These are phyloP conservation scores for Geotrichum klebahnii DNA, from an alignment of 1,139 yeast species.

Conservation along the genomic window DNA sequence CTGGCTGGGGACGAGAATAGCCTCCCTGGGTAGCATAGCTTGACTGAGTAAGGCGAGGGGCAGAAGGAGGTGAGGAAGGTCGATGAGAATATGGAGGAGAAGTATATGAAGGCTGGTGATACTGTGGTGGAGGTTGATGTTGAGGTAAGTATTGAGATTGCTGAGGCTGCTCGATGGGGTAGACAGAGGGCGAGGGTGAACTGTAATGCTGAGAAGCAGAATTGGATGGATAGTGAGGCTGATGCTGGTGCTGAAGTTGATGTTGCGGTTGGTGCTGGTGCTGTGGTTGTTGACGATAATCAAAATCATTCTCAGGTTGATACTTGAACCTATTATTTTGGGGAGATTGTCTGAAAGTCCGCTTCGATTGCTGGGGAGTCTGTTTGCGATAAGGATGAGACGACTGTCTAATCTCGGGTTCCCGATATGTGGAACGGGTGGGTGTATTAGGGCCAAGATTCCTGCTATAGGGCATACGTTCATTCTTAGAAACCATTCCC, in stretches of 20 bases:
- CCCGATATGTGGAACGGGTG: slow-evolving; percentile 7
- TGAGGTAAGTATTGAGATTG: slow-evolving; percentile 5
- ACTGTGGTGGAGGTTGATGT: neutral
- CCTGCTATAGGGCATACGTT: neutral
- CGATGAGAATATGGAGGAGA: neutral
- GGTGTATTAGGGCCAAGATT: slow-evolving; percentile 8
- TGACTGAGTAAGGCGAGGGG: neutral
- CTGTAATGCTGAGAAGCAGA: neutral
- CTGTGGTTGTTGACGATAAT: slow-evolving; percentile 1
- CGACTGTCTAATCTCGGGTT: slow-evolving; percentile 13
- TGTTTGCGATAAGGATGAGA: slow-evolving; percentile 21
- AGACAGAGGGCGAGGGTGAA: neutral
- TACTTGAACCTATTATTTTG: slow-evolving; percentile 14
- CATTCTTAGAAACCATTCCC: neutral
- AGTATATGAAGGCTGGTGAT: neutral
- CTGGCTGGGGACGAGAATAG: neutral
- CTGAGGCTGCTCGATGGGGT: neutral
- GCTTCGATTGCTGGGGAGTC: slow-evolving; percentile 9
- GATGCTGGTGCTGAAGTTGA: neutral
- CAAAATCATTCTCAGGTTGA: slow-evolving; percentile 13
- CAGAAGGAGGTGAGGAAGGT: slow-evolving; percentile 1
- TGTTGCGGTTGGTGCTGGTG: neutral
- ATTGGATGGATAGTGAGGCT: neutral
- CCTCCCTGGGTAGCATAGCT: slow-evolving; percentile 1
- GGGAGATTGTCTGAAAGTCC: slow-evolving; percentile 14